Conservation (phyloP, 345 rosid species). For the Moricandia arvensis region DNA sequence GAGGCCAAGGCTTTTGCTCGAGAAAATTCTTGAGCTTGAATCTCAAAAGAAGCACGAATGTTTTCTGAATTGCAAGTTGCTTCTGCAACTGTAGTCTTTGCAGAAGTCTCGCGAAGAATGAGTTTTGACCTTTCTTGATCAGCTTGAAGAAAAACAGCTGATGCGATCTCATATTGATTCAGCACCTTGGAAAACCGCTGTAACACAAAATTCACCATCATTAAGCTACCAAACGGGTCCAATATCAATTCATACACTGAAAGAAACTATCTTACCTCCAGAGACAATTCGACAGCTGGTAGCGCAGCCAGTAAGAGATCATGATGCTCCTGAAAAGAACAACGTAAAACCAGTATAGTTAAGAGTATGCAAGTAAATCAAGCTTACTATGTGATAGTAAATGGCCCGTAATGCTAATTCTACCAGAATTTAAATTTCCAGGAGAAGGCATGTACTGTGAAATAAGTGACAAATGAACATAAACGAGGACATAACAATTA, state of each 20-base stretch:
- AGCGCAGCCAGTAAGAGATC: constrained; percentile 74
- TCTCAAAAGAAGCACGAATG: constrained; percentile 59
- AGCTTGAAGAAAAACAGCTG: constrained; percentile 63
- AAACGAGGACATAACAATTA: neutral
- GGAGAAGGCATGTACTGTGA: constrained; percentile 3
- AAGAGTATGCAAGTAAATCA: constrained; percentile 15
- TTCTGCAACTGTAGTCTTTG: constrained; percentile 79
- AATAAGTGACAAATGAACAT: neutral
- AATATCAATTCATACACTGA: neutral
- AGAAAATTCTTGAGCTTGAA: constrained; percentile 76
- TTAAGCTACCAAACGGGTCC: constrained; percentile 9
- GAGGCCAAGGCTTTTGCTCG: constrained; percentile 65
- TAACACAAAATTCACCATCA: constrained; percentile 34
- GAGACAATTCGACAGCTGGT: constrained; percentile 76
- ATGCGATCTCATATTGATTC: constrained; percentile 66
- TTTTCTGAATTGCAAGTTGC: constrained; percentile 67
- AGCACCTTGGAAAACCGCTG: constrained; percentile 78
- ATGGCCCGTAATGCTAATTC: neutral
- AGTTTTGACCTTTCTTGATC: constrained; percentile 84
- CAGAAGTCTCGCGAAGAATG: constrained; percentile 69
- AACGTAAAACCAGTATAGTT: neutral
- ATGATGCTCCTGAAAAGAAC: constrained; percentile 74
- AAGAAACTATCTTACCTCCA: constrained; percentile 61
- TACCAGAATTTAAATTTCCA: constrained; percentile 2
- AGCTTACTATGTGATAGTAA: constrained; percentile 9